These are phyloP conservation scores for Penicillium pulvis DNA, from an alignment of 495 filamentous ascomycete genomes.

Conservation along the genomic window DNA sequence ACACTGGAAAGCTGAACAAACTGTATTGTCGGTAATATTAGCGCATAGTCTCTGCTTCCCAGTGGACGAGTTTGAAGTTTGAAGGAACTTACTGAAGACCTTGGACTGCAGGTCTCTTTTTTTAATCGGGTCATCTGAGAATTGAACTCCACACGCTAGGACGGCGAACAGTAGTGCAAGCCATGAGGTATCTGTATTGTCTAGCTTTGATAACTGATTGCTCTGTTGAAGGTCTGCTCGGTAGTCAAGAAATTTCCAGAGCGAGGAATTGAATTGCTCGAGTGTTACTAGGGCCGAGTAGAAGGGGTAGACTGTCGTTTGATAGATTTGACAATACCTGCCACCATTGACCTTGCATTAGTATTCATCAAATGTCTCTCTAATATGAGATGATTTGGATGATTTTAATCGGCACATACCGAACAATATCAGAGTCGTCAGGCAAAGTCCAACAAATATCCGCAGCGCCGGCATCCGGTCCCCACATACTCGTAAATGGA, in stretches of 20 bases:
- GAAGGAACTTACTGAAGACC: neutral
- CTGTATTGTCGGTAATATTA: neutral
- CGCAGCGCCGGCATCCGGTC: slow-evolving; percentile 15
- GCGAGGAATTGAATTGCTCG: slow-evolving; percentile 20
- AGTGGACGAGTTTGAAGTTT: neutral
- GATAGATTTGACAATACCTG: slow-evolving; percentile 32
- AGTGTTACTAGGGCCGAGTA: slow-evolving; percentile 25
- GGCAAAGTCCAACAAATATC: slow-evolving; percentile 29
- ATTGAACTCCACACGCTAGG: slow-evolving; percentile 4
- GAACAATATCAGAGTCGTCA: slow-evolving; percentile 28
- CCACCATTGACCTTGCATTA: neutral
- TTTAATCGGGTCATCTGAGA: neutral
- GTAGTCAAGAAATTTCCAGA: slow-evolving; percentile 28
- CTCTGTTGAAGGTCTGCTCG: neutral
- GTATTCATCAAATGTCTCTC: no score
- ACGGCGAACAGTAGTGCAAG: slow-evolving; percentile 1
- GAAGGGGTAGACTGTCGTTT: slow-evolving; percentile 23
- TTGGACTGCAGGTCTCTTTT: neutral
- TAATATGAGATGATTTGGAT: neutral
- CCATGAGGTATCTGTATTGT: neutral
- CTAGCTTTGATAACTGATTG: neutral
- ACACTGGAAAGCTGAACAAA: neutral
- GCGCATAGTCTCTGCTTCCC: neutral
- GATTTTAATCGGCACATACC: slow-evolving; percentile 9
- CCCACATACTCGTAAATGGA: slow-evolving; percentile 31